phyloP scores from a whole-genome alignment of 2,329 filamentous ascomycete genomes.

The Colletotrichum camelliae region DNA sequence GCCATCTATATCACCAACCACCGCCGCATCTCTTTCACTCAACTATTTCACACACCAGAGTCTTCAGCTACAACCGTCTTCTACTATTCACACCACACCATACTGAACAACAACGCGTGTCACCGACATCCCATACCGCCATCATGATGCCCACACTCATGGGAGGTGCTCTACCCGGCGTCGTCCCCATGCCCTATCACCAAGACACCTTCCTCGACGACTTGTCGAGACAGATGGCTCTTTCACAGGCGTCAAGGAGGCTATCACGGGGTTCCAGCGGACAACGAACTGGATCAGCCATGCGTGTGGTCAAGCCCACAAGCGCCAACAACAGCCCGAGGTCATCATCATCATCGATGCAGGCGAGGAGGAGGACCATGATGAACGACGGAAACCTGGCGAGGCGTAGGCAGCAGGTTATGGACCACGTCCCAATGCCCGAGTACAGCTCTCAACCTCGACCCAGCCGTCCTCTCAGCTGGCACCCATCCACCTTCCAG shows the following conservation, averaged over 20 bases:
- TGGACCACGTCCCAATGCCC: conserved; percentile 48
- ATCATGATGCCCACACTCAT: conserved; percentile 41
- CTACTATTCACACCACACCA: neutral
- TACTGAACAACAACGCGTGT: neutral
- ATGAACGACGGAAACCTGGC: conserved; percentile 55
- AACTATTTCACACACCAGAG: neutral
- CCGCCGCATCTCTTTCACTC: neutral
- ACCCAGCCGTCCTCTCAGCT: conserved; percentile 70
- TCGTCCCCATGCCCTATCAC: conserved; percentile 35
- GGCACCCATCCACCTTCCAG: conserved; percentile 69
- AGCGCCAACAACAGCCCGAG: conserved; percentile 75
- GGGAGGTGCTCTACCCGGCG: conserved; percentile 35
- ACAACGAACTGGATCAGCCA: conserved; percentile 53
- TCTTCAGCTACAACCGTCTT: neutral
- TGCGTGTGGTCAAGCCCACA: conserved; percentile 68
- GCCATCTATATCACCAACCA: conserved; percentile 12
- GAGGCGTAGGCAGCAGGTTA: conserved; percentile 50
- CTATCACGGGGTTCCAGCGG: conserved; percentile 55
- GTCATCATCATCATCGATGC: conserved; percentile 49
- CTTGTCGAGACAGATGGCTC: conserved; percentile 55
- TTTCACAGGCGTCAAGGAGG: conserved; percentile 51
- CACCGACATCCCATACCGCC: neutral
- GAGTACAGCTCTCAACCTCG: conserved; percentile 36
- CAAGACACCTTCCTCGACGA: conserved; percentile 55
- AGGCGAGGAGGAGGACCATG: conserved; percentile 60